These are phyloP conservation scores for Filosporella fistucella DNA, from an alignment of 495 filamentous ascomycete genomes.

Conservation along the genomic window DNA sequence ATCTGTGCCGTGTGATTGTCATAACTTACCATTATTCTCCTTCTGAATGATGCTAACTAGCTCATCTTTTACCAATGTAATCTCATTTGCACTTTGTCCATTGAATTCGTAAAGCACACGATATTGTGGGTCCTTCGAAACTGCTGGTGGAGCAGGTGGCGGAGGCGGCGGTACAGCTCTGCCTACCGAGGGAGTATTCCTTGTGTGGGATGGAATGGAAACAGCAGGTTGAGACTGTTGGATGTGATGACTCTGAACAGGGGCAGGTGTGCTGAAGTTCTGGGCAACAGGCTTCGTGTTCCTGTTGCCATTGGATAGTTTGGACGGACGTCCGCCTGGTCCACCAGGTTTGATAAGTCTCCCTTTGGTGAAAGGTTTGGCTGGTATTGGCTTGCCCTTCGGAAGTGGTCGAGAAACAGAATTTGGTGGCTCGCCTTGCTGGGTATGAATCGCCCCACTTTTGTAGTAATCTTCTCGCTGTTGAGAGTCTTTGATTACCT, in stretches of 20 bases:
- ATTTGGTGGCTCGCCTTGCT: conserved; percentile 74
- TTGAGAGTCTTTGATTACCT: conserved; percentile 80
- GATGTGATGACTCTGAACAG: conserved; percentile 39
- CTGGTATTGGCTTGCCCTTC: conserved; percentile 74
- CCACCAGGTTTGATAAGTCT: conserved; percentile 89
- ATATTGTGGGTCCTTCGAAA: conserved; percentile 68
- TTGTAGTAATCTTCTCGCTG: conserved; percentile 81
- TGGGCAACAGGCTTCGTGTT: conserved; percentile 39
- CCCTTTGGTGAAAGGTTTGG: conserved; percentile 84
- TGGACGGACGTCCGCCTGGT: conserved; percentile 74
- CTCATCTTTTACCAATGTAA: conserved; percentile 71
- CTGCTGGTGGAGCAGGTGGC: conserved; percentile 59
- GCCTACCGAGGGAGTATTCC: conserved; percentile 37
- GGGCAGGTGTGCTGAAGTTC: conserved; percentile 23
- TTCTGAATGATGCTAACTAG: conserved; percentile 83
- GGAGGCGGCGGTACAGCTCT: conserved; percentile 55
- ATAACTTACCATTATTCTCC: conserved; percentile 77
- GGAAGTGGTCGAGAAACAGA: conserved; percentile 83
- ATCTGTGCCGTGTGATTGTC: not conserved
- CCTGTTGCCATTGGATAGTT: conserved; percentile 45
- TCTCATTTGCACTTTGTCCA: conserved; percentile 72
- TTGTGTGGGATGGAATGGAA: conserved; percentile 39
- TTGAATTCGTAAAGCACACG: conserved; percentile 86
- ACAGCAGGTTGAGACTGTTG: conserved; percentile 35
- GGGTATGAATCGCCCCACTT: conserved; percentile 83